phyloP scores from a whole-genome alignment of 2,329 filamentous ascomycete genomes.

The Trichophyton equinum region DNA sequence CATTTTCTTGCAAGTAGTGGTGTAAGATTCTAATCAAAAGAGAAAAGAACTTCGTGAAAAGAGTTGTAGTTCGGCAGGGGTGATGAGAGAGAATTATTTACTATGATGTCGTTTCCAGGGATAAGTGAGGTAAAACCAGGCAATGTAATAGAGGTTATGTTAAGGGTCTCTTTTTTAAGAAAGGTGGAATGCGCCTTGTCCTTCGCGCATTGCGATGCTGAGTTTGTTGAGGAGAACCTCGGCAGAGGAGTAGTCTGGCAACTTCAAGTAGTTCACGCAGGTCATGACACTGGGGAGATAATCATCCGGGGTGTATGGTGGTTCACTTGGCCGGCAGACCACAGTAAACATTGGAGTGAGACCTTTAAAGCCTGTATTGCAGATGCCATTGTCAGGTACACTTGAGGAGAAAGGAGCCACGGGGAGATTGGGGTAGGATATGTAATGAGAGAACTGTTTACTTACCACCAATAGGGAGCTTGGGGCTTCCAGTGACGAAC shows the following conservation, averaged over 20 bases:
- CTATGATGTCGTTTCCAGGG: neutral
- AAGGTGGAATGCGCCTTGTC: slow-evolving; percentile 93
- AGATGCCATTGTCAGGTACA: neutral
- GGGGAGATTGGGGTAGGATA: too few relatives aligned
- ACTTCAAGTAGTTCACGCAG: slow-evolving; percentile 96
- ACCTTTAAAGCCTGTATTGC: slow-evolving; percentile 69
- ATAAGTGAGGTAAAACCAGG: neutral
- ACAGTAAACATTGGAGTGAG: slow-evolving; percentile 98
- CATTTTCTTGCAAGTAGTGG: neutral
- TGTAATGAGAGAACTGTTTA: neutral
- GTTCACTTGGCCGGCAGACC: slow-evolving; percentile 95
- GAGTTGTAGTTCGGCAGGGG: neutral
- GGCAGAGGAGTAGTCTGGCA: slow-evolving; percentile 81
- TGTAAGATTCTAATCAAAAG: neutral
- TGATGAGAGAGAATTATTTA: neutral
- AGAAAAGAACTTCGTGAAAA: neutral
- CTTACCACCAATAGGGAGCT: slow-evolving; percentile 93
- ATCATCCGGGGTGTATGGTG: slow-evolving; percentile 85
- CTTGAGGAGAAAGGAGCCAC: neutral
- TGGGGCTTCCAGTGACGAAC: slow-evolving; percentile 95
- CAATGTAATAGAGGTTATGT: neutral
- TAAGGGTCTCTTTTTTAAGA: slow-evolving; percentile 34
- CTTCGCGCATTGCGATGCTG: slow-evolving; percentile 78
- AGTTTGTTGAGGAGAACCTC: slow-evolving; percentile 67
- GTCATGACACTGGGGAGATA: slow-evolving; percentile 99